Evolutionary conservation across 108 stramenopile genomes (phyloP), one percentile per base, ranked within the genome.

Genomic region (Cyclotella kingstonii): DNA sequence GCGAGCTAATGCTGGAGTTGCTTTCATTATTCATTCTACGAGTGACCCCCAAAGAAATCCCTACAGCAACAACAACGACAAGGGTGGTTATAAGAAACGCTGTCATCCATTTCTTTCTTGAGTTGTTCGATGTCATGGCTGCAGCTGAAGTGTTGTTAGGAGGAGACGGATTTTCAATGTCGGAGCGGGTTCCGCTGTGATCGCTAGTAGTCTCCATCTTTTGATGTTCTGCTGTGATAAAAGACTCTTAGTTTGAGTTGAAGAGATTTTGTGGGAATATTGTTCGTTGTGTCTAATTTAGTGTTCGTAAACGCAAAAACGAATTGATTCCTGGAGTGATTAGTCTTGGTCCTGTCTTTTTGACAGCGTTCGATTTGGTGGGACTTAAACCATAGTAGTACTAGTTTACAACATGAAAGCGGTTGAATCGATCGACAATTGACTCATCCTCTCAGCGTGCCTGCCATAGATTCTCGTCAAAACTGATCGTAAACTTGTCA

Each of bases 41-140:
- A 11, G 45, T 43, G 17, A 72, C 56, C 3, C 55, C 71, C 48
- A 72, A 42, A 29, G 48, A 11, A 17, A 72, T 54, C 46, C 31
- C 12, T 2, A 72, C 28, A 22, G 47, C 71, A 43, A 72, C 31
- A 12, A 26, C 63, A 6, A 34, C 55, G 28, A 72, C 26, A 29
- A 72, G 55, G 19, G 56, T 36, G 9, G 55, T 41, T 8, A 62
- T 19, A 15, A 50, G 21, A 26, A 27, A 5, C 7, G 28, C 27
- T 3, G 64, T 18, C 36, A 51, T 63, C 62, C 62, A 58, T 57
- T 64, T 72, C 48, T 47, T 71, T 12, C 33, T 25, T 70, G 45
- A 45, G 12, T 63, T n/a, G 9, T 21, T 40, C 28, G 59, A 3
- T 34, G 43, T 2, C 7, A 45, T 25, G 6, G 29, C 3, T 17